Evolutionary conservation across 495 filamentous ascomycete genomes (phyloP).

Genomic region (Echria macrotheca): DNA sequence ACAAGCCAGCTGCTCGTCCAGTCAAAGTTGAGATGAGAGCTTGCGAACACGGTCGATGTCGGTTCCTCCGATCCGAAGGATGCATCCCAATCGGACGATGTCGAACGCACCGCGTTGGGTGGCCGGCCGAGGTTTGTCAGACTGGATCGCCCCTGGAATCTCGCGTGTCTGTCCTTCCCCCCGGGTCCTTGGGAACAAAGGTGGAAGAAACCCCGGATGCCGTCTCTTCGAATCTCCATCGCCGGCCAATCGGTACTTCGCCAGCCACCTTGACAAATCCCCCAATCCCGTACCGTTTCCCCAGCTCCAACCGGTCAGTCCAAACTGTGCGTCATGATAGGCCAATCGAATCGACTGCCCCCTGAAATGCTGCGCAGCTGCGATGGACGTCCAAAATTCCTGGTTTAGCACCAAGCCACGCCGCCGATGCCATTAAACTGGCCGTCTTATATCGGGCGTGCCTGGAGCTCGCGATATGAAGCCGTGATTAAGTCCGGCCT

Average conservation of each 20-base stretch:
- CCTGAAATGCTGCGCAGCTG: slow-evolving; percentile 22
- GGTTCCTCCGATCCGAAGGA: not conserved
- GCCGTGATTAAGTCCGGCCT: too few species aligned
- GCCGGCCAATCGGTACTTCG: slow-evolving; percentile 1
- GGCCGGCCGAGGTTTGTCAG: not conserved
- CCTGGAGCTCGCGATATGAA: too few species aligned
- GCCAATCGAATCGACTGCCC: slow-evolving; percentile 10
- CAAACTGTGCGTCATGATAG: slow-evolving; percentile 9
- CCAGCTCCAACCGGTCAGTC: not conserved
- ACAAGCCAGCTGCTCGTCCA: not conserved
- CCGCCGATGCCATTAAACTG: too few species aligned
- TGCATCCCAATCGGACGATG: not conserved
- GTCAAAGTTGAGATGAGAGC: too few species aligned
- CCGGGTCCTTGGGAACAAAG: not conserved
- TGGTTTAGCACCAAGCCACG: not conserved
- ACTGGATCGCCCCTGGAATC: not conserved
- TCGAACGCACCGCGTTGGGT: not conserved
- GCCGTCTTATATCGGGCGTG: too few species aligned
- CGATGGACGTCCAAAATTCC: slow-evolving; percentile 16
- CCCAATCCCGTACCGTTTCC: not conserved
- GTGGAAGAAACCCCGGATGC: not conserved
- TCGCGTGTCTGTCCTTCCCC: not conserved
- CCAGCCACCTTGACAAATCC: not conserved
- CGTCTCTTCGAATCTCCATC: not conserved
- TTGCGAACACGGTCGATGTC: too few species aligned